Conservation (phyloP, 2,329 filamentous ascomycete species). For the Neophaeococcomyces mojaviensis region DNA sequence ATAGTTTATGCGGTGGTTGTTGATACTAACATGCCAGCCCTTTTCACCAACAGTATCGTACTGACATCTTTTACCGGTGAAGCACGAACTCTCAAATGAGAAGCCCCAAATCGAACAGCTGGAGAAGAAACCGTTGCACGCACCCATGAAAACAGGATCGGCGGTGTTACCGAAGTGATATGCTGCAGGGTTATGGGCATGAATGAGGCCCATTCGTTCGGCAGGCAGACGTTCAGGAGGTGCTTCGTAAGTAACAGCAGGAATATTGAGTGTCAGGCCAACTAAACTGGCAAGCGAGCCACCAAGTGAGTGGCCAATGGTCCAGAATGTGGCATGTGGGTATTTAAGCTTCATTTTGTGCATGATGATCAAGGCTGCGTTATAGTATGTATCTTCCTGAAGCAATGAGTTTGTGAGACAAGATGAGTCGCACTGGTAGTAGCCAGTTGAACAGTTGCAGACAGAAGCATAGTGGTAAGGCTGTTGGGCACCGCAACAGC, state of each 20-base stretch:
- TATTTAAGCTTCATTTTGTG: slow-evolving; percentile 12
- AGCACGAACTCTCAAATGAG: slow-evolving; percentile 19
- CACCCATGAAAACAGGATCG: slow-evolving; percentile 20
- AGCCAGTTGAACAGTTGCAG: slow-evolving; percentile 16
- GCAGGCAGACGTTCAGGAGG: slow-evolving; percentile 17
- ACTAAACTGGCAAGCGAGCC: slow-evolving; percentile 16
- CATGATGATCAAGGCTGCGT: slow-evolving; percentile 12
- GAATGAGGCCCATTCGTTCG: slow-evolving; percentile 15
- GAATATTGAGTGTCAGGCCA: slow-evolving; percentile 15
- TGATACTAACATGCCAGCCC: slow-evolving; percentile 17
- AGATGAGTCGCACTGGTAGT: slow-evolving; percentile 17
- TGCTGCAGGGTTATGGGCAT: slow-evolving; percentile 1
- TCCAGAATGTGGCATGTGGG: slow-evolving; percentile 15
- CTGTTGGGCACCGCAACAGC: slow-evolving; percentile 18
- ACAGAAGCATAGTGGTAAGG: slow-evolving; percentile 16
- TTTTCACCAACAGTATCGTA: slow-evolving; percentile 20
- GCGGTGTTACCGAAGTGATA: slow-evolving; percentile 21
- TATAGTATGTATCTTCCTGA: slow-evolving; percentile 17
- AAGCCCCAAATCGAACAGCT: slow-evolving; percentile 17
- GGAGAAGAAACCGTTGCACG: slow-evolving; percentile 17
- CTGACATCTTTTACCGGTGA: slow-evolving; percentile 15
- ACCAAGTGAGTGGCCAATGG: slow-evolving; percentile 19
- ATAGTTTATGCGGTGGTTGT: slow-evolving; percentile 18
- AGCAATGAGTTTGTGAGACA: slow-evolving; percentile 14
- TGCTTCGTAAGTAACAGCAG: slow-evolving; percentile 16